Evolutionary conservation across 2,329 filamentous ascomycete species (phyloP).

Genomic region (Phaeosphaeria sp.): DNA sequence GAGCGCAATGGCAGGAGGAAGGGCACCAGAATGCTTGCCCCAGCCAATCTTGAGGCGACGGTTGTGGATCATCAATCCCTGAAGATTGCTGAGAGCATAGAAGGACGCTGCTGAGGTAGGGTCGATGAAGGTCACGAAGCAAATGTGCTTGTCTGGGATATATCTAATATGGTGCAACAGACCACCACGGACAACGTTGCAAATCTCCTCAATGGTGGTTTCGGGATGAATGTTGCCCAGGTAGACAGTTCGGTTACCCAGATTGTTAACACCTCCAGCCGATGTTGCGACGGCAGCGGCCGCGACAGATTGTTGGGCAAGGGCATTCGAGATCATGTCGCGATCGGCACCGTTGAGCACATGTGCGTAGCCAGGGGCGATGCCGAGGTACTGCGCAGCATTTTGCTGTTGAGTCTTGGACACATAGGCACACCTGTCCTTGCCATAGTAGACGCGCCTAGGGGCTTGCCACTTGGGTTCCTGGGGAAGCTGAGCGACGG

Average conservation of each 20-base stretch:
- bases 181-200: conserved; percentile 95
- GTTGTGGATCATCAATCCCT: conserved; percentile 99
- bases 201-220: conserved; percentile 99
- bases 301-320: conserved; percentile 96
- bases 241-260: conserved; percentile 97
- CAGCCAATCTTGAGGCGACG: conserved; percentile 96
- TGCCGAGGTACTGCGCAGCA: conserved; percentile 95
- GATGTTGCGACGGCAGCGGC: conserved; percentile 96
- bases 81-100: conserved; percentile 95
- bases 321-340: conserved; percentile 92
- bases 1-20: conserved; percentile 93
- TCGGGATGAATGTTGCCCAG: conserved; percentile 98
- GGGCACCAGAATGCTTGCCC: conserved; percentile 97
- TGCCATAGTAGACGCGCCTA: conserved; percentile 96
- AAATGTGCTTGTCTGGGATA: conserved; percentile 99
- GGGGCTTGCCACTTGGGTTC: conserved; percentile 97
- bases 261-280: conserved; percentile 94
- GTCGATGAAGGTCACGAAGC: conserved; percentile 99
- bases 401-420: conserved; percentile 99
- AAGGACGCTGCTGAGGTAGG: conserved; percentile 97
- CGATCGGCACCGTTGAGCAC: conserved; percentile 95
- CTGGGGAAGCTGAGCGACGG: conserved; percentile 92
- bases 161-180: conserved; percentile 97
- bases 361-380: conserved; percentile 94
- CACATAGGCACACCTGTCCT: conserved; percentile 97